These are phyloP conservation scores for Trametes sanguinea DNA, from an alignment of 768 basidiomycete species.

Conservation along the genomic window DNA sequence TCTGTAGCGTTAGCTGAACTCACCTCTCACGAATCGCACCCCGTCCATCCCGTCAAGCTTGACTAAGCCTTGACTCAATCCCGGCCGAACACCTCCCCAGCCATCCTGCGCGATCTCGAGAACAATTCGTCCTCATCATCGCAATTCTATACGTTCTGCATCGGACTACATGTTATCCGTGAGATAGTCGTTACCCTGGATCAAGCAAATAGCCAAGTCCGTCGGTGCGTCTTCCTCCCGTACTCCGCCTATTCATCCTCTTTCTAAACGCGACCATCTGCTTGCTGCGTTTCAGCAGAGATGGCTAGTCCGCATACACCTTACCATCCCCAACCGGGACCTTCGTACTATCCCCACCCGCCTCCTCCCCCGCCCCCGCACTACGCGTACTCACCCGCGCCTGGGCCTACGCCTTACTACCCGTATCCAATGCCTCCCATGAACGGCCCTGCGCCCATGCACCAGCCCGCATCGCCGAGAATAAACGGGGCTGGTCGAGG, in stretches of 20 bases:
- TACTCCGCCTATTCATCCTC: background rate
- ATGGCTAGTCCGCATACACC: conserved; percentile 37
- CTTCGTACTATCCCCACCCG: conserved; percentile 34
- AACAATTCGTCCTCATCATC: background rate
- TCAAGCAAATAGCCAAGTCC: background rate
- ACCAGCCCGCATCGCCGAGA: conserved; percentile 40
- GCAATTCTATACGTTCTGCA: background rate
- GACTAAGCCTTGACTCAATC: background rate
- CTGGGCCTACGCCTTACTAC: conserved; percentile 33
- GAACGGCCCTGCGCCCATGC: conserved; percentile 41
- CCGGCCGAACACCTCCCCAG: background rate
- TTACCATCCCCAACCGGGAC: conserved; percentile 36
- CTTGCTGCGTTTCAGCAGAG: background rate
- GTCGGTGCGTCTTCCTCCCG: background rate
- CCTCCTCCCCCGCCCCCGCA: conserved; percentile 32
- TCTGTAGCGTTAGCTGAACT: background rate
- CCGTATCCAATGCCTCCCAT: conserved; percentile 41
- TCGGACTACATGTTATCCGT: conserved; percentile 6
- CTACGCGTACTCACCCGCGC: conserved; percentile 28
- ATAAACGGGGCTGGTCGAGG: conserved; percentile 38
- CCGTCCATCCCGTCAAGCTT: background rate
- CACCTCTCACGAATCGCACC: background rate
- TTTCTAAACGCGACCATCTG: background rate
- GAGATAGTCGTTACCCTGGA: conserved; percentile 13
- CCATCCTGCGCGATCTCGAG: conserved; percentile 7